phyloP scores from a whole-genome alignment of 495 filamentous ascomycete species.

The Massariosphaeria phaeospora region DNA sequence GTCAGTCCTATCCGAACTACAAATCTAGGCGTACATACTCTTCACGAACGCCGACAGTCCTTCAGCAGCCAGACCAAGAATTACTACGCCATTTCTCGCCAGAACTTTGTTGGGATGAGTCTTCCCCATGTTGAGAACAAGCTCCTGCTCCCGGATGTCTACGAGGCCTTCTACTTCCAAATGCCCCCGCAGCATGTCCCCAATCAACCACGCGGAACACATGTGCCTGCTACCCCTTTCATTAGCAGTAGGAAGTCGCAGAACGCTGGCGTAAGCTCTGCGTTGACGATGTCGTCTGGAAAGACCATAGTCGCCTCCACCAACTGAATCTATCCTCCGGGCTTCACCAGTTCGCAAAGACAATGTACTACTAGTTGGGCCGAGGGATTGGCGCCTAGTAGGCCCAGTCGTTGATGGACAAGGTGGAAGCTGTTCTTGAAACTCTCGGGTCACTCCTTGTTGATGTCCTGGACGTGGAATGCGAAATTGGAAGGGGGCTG shows the following conservation, averaged over 20 bases:
- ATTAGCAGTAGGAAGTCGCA: neutral
- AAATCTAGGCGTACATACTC: neutral
- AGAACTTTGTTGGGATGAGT: neutral
- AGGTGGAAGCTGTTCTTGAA: neutral
- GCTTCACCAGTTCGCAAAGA: neutral
- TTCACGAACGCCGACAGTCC: neutral
- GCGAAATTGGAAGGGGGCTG: neutral
- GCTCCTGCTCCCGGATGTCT: neutral
- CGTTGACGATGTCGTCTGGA: neutral
- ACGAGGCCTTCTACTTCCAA: neutral
- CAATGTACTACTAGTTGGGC: neutral
- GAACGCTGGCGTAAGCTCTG: neutral
- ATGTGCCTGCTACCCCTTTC: neutral
- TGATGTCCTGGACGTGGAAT: slow-evolving; percentile 1
- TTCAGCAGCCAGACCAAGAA: neutral
- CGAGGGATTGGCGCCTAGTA: neutral
- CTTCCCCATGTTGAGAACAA: neutral
- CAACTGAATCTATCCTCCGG: neutral
- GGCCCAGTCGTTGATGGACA: neutral
- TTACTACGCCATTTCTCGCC: neutral
- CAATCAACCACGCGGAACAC: neutral
- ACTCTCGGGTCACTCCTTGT: neutral
- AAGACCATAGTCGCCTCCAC: neutral
- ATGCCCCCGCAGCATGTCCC: neutral
- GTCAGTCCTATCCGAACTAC: neutral